Base-by-base conservation (phyloP, 176 grass and related monocot genomes). In the Puccinellia tenuiflora region DNA sequence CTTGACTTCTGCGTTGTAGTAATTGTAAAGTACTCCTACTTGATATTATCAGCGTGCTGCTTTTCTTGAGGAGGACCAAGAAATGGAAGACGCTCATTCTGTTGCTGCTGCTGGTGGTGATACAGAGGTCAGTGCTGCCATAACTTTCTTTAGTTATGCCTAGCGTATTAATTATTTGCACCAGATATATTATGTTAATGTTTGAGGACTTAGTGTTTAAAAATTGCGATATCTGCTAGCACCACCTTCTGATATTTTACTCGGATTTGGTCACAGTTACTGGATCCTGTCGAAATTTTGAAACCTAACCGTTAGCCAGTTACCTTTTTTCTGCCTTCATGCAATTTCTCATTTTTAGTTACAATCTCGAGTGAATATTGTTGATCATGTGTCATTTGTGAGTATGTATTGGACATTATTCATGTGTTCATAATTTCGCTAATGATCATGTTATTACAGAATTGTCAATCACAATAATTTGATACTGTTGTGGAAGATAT, bases 1-100 rank as follows among this genome's bases (percentile, higher is more conserved):
- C 46, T 85, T 83, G 50, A 43, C 7, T 63, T 42, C 33, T 75
- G 7, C 15, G 15, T 16, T 84, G 51, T 85, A 17, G 22, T 69
- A 81, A 75, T 37, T 72, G 64, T 53, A 33, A 62, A 79, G 5
- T 29, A 64, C n/a, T n/a, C n/a, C n/a, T n/a, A n/a, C 56, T 51
- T 91, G 42, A 18, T 73, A 13, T 73, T 80, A 83, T 83, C 59
- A 98, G 92, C 90, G 95, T 89, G 95, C 92, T 76, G 71, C 82
- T 50, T 92, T 84, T 90, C 90, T 98, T 65, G 92, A 98, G 87
- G 86, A 93, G 56, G 92, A 95, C 68, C 77, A 79, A 88, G 92
- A 95, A 90, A 98, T 98, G 92, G 95, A 95, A 82, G 82, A 93
- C 59, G 95, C 95, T 47, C 92, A 97, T 90, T 95, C 86, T 79